These are phyloP conservation scores for Plasmodium gallinaceum DNA, from an alignment of 169 alveolate genomes.

Conservation along the genomic window DNA sequence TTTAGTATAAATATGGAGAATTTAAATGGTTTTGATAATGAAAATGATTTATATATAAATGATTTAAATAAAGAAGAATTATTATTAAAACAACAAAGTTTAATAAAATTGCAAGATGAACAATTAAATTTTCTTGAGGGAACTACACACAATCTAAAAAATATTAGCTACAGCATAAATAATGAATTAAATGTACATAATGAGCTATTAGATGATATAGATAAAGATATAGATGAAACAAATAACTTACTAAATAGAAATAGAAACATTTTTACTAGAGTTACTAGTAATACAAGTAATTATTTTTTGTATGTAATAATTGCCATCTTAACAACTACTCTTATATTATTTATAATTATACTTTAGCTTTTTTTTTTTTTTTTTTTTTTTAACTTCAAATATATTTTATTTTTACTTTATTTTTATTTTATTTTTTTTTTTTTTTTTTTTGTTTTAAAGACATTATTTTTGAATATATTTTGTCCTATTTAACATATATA, in stretches of 20 bases:
- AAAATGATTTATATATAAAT: conserved; percentile 32
- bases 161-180: conserved; percentile 83
- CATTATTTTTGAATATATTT: too few relatives aligned
- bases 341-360: conserved; percentile 74
- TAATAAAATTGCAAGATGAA: conserved; percentile 84
- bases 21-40: conserved; percentile 49
- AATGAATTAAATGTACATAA: conserved; percentile 82
- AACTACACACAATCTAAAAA: conserved; percentile 83
- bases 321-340: conserved; percentile 74
- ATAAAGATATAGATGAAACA: conserved; percentile 80
- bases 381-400: too few relatives aligned
- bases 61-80: conserved; percentile 52
- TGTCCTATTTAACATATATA: too few relatives aligned
- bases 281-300: conserved; percentile 81
- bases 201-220: conserved; percentile 81
- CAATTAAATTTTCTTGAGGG: conserved; percentile 82
- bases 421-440: too few relatives aligned
- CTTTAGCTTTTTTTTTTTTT: conserved; percentile 16
- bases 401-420: too few relatives aligned
- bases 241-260: conserved; percentile 79
- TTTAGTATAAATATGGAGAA: conserved; percentile 47
- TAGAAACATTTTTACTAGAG: conserved; percentile 77
- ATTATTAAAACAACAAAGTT: conserved; percentile 72
- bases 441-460: too few relatives aligned
- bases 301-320: conserved; percentile 78